Base-by-base conservation (phyloP, 768 basidiomycete genomes). In the Russula compacta region DNA sequence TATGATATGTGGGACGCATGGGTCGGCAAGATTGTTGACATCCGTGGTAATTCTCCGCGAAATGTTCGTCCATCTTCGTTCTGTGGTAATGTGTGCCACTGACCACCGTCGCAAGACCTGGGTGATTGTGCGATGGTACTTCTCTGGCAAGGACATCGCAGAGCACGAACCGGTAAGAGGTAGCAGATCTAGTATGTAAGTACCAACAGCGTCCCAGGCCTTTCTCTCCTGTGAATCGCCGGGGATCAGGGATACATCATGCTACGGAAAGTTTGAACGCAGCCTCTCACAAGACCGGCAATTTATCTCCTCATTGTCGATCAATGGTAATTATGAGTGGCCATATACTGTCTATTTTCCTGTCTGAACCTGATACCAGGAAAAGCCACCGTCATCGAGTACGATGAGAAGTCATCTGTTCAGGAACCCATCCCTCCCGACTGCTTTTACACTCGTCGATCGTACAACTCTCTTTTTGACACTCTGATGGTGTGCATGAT, bases 231-330 rank as follows among this genome's bases (percentile, higher is more conserved):
- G 9, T 53, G 39, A 44, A 53, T 36, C 2, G 14, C 35, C 2
- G 6, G 14, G 14, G 35, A 36, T 5, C 56, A 62, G 61, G 12
- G 40, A 54, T 39, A 32, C 33, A 35, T 53, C 61, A 6, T 53
- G 4, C 24, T 63, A 58, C 42, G 61, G 61, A 14, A 63, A 42
- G 40, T 58, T 58, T 14, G 61, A 63, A n/a, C 61, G 61, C 14
- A 63, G 61, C 40, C 47, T 54, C 14, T 35, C 39, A 2, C 52
- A 53, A 29, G 56, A 63, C 15, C 39, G 33, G 4, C 56, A 63
- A 44, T 7, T 43, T 8, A 54, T 63, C 15, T 63, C 61, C 6
- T 11, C 21, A 2, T 15, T 12, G 4, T 63, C 61, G 1, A 58
- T 63, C 24, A 63, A 63, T 19, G 61, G 61, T 62, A 58, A 62